Evolutionary conservation across 2,329 filamentous ascomycete species (phyloP).

Genomic region (Talaromyces sp.): DNA sequence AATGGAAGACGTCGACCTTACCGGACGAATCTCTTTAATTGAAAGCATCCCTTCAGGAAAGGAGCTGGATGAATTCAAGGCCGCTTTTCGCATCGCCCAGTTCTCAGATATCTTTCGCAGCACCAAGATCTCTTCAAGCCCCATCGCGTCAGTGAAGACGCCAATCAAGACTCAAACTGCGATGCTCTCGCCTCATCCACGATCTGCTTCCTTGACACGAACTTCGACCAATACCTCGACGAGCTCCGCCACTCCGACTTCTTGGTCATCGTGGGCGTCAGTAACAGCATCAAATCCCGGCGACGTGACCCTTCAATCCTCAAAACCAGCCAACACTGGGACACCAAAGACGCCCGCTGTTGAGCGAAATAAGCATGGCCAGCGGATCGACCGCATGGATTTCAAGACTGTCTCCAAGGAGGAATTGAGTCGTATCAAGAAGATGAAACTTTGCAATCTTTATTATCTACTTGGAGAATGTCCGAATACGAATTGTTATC

Average conservation of each 20-base stretch:
- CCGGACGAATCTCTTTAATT: slow-evolving; percentile 52
- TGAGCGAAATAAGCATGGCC: slow-evolving; percentile 56
- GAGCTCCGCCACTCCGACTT: slow-evolving; percentile 27
- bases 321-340: slow-evolving; percentile 30
- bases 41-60: slow-evolving; percentile 56
- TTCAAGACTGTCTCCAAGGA: slow-evolving; percentile 52
- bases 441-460: slow-evolving; percentile 61
- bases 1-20: slow-evolving; percentile 42
- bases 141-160: slow-evolving; percentile 24
- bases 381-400: slow-evolving; percentile 55
- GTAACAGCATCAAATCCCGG: slow-evolving; percentile 36
- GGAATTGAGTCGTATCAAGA: slow-evolving; percentile 58
- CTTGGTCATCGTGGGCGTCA: slow-evolving; percentile 33
- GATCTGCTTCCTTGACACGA: slow-evolving; percentile 29
- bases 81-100: slow-evolving; percentile 47
- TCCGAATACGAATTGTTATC: slow-evolving; percentile 52
- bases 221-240: slow-evolving; percentile 42
- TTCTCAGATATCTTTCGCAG: slow-evolving; percentile 54
- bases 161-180: slow-evolving; percentile 27
- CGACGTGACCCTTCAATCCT: slow-evolving; percentile 38
- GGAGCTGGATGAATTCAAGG: slow-evolving; percentile 48
- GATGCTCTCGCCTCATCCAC: slow-evolving; percentile 37
- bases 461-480: slow-evolving; percentile 58
- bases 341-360: slow-evolving; percentile 36
- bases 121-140: slow-evolving; percentile 46